Percentiles rank a stretch among this genome's conserved stretches.
Evolutionary conservation across 768 basidiomycete species (phyloP).

Genomic region (Solioccasus polychromus): DNA sequence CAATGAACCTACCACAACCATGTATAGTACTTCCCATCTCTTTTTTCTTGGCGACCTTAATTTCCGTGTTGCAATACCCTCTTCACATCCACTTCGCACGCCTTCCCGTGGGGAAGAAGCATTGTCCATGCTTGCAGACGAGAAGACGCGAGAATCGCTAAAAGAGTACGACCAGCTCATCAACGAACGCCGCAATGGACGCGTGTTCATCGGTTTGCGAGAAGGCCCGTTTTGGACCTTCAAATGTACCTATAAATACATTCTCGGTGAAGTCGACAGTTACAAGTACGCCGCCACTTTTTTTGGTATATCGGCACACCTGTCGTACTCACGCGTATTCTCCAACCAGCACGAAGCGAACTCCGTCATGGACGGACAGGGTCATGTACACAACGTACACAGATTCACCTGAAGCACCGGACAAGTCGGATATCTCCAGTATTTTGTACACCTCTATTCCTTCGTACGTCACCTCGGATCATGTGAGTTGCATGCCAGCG

Average conservation of each 20-base stretch:
- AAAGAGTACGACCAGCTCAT: slow-evolving; percentile 74
- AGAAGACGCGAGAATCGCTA: slow-evolving; percentile 53
- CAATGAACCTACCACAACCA: slow-evolving; percentile 46
- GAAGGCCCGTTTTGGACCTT: slow-evolving; percentile 91
- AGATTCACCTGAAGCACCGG: slow-evolving; percentile 53
- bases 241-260: slow-evolving; percentile 90
- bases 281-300: slow-evolving; percentile 55
- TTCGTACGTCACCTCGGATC: slow-evolving; percentile 86
- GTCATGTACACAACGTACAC: slow-evolving; percentile 79
- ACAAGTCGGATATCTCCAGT: slow-evolving; percentile 56
- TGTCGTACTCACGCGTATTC: slow-evolving; percentile 4
- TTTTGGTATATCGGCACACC: neutral
- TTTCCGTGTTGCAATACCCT: slow-evolving; percentile 73
- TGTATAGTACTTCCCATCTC: slow-evolving; percentile 85
- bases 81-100: slow-evolving; percentile 45
- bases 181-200: slow-evolving; percentile 59
- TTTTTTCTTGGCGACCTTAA: slow-evolving; percentile 95
- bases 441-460: slow-evolving; percentile 78
- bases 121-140: slow-evolving; percentile 42
- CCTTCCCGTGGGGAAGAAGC: slow-evolving; percentile 36
- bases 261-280: slow-evolving; percentile 75
- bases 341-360: slow-evolving; percentile 54
- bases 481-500: slow-evolving; percentile 48
- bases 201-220: slow-evolving; percentile 65
- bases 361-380: slow-evolving; percentile 92